Conservation (phyloP, 805 yeast genomes). For the Lipomyces sp. region DNA sequence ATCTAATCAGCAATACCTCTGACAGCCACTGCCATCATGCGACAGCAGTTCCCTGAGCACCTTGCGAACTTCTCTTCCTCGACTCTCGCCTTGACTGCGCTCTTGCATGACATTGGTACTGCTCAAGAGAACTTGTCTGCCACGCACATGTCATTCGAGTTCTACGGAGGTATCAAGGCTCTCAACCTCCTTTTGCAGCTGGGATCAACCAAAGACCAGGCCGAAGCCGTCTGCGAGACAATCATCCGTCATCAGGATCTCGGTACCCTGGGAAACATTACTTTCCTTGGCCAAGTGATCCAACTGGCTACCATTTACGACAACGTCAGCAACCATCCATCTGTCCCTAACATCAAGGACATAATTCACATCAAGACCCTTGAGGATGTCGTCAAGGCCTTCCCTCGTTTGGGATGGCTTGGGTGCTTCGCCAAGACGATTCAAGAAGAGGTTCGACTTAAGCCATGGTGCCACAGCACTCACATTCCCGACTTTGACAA, state of each 20-base stretch:
- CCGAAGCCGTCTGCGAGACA: constrained; percentile 39
- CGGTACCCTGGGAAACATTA: constrained; percentile 35
- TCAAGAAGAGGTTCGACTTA: constrained; percentile 32
- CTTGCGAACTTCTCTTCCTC: constrained; percentile 21
- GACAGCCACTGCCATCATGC: constrained; percentile 16
- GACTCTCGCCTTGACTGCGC: constrained; percentile 33
- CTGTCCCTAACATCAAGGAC: background rate
- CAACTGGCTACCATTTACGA: constrained; percentile 39
- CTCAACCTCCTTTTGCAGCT: constrained; percentile 31
- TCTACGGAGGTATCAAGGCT: constrained; percentile 39
- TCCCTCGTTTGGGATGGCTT: constrained; percentile 38
- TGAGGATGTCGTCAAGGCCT: constrained; percentile 29
- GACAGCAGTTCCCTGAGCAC: constrained; percentile 38
- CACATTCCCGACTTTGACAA: constrained; percentile 20
- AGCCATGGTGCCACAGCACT: constrained; percentile 41
- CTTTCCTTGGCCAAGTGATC: constrained; percentile 35
- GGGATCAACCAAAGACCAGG: constrained; percentile 31
- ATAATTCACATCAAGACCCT: constrained; percentile 35
- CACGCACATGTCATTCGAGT: constrained; percentile 39
- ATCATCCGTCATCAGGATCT: constrained; percentile 39
- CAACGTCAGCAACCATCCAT: constrained; percentile 13
- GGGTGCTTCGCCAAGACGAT: constrained; percentile 36
- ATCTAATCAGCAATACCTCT: background rate
- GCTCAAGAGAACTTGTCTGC: constrained; percentile 33
- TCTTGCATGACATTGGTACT: constrained; percentile 40